Conservation (phyloP, 768 basidiomycete genomes). For the Naematelia aurantialba region DNA sequence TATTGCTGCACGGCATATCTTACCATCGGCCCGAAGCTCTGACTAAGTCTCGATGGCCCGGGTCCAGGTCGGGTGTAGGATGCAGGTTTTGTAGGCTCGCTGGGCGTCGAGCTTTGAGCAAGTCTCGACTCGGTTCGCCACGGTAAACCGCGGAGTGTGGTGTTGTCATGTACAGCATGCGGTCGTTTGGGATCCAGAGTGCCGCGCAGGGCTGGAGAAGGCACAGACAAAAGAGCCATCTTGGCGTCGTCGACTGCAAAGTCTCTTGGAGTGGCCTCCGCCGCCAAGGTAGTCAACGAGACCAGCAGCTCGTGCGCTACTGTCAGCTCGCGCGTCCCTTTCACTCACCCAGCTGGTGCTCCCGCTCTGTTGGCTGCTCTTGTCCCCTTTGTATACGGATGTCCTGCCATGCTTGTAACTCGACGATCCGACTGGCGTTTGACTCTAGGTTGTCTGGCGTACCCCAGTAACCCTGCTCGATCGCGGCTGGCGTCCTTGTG, state of each 20-base stretch:
- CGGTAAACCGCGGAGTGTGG: conserved; percentile 22
- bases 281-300: conserved; percentile 29
- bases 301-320: conserved; percentile 29
- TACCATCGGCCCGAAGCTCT: conserved; percentile 38
- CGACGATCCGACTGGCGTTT: conserved; percentile 32
- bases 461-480: neutral
- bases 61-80: conserved; percentile 22
- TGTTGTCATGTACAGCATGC: conserved; percentile 40
- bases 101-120: neutral
- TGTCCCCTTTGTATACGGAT: conserved; percentile 29
- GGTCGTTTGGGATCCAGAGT: conserved; percentile 46
- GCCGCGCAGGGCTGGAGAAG: conserved; percentile 35
- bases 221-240: conserved; percentile 30
- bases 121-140: neutral
- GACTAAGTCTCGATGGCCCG: conserved; percentile 30
- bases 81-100: conserved; percentile 1
- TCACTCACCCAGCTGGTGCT: conserved; percentile 41
- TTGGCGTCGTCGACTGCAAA: conserved; percentile 25
- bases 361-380: conserved; percentile 20
- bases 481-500: neutral
- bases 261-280: conserved; percentile 17
- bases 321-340: neutral
- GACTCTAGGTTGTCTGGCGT: conserved; percentile 27
- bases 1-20: too few species aligned
- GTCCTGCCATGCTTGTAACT: conserved; percentile 43